A percentile compares a stretch with the other conserved stretches of the same genome.
phyloP scores from a whole-genome alignment of 305 asterid genomes.

The Fraxinus sp. region DNA sequence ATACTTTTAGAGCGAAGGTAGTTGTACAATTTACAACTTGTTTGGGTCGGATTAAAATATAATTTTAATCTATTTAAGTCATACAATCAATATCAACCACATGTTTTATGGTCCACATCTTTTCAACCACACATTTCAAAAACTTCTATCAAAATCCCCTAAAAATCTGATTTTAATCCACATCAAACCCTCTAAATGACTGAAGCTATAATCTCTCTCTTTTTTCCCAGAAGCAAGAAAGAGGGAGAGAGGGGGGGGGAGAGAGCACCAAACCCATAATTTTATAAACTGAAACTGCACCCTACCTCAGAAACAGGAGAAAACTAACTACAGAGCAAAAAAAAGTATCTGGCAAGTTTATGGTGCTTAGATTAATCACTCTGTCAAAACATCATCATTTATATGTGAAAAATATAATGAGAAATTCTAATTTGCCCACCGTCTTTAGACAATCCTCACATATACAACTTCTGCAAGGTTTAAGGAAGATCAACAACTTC shows the following conservation, averaged over 20 bases:
- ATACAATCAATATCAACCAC: too few relatives aligned
- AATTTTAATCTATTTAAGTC: too few relatives aligned
- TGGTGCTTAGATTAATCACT: background rate
- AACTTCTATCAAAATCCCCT: too few relatives aligned
- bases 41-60: too few relatives aligned
- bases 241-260: background rate
- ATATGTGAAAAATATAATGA: background rate
- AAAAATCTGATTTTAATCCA: too few relatives aligned
- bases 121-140: too few relatives aligned
- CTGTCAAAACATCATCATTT: background rate
- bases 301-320: background rate
- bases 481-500: background rate
- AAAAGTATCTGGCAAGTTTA: background rate
- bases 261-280: background rate
- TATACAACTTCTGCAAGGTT: background rate
- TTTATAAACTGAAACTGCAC: background rate
- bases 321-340: background rate
- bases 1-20: conserved; percentile 6
- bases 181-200: background rate
- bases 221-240: background rate
- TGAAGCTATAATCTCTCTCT: background rate
- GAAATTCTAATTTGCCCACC: background rate
- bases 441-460: background rate
- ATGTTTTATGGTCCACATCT: too few relatives aligned
- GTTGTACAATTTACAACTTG: background rate